A percentile compares a stretch with the other conserved stretches of the same genome.
phyloP scores from a whole-genome alignment of 202 grass and related monocot species.

The Panicum virgatum region DNA sequence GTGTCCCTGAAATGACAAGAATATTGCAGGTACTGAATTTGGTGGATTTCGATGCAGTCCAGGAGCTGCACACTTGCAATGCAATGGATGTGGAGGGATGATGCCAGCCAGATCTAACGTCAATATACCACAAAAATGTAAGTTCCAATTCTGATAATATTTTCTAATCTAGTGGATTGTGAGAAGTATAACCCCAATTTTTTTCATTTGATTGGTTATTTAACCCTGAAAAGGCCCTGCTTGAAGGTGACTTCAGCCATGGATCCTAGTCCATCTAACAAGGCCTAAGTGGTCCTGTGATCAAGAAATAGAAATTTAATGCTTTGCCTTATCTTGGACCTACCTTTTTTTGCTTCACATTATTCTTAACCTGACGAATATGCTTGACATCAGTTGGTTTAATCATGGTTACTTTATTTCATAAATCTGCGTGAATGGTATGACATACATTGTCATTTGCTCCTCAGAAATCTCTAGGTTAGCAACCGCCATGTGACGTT shows the following conservation, averaged over 20 bases:
- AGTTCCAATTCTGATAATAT: constrained; percentile 19
- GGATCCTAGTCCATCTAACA: neutral
- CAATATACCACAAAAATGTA: constrained; percentile 78
- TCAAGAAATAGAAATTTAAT: constrained; percentile 19
- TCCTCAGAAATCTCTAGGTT: constrained; percentile 1
- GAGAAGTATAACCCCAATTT: neutral
- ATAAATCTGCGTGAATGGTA: no score
- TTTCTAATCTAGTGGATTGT: constrained; percentile 5
- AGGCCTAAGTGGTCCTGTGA: neutral
- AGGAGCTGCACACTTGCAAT: constrained; percentile 72
- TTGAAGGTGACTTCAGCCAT: neutral
- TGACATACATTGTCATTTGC: neutral
- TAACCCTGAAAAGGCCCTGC: neutral
- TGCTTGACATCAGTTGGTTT: no score
- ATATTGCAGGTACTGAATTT: constrained; percentile 70
- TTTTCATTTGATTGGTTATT: constrained; percentile 25
- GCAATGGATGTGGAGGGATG: constrained; percentile 69
- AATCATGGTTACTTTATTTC: no score
- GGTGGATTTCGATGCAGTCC: constrained; percentile 83
- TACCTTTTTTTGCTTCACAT: neutral
- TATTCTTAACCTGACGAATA: neutral
- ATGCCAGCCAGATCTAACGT: constrained; percentile 80
- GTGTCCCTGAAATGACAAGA: constrained; percentile 37
- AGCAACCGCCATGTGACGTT: neutral
- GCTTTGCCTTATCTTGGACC: neutral